A percentile compares a stretch with the other conserved stretches of the same genome.
These are phyloP conservation scores for Drosera capensis DNA, from an alignment of 148 eudicot genomes.

Conservation along the genomic window DNA sequence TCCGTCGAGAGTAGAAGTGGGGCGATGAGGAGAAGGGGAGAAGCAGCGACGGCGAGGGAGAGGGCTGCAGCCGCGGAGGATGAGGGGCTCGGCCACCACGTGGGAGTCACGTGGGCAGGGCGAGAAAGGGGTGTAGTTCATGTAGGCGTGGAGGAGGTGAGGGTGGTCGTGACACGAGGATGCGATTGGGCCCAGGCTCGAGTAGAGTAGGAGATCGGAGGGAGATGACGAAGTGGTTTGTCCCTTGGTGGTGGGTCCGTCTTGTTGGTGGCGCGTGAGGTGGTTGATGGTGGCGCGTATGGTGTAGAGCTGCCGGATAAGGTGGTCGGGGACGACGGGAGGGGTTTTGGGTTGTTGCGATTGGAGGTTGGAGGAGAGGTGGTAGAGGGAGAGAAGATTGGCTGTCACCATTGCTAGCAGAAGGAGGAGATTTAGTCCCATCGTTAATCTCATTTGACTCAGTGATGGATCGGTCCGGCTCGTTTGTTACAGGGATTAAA, in stretches of 20 bases:
- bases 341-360: slow-evolving; percentile 9
- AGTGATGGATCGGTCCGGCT: too few species aligned
- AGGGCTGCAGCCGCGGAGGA: slow-evolving; percentile 82
- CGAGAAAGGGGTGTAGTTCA: slow-evolving; percentile 56
- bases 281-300: slow-evolving; percentile 87
- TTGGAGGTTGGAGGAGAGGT: slow-evolving; percentile 57
- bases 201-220: slow-evolving; percentile 53
- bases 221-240: slow-evolving; percentile 19
- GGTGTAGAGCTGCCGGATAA: slow-evolving; percentile 61
- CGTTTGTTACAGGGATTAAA: too few species aligned
- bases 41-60: slow-evolving; percentile 76
- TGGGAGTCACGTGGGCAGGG: slow-evolving; percentile 33
- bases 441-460: slow-evolving; percentile 68
- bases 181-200: slow-evolving; percentile 49
- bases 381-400: slow-evolving; percentile 78
- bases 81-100: slow-evolving; percentile 46
- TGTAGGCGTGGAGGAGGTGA: slow-evolving; percentile 49
- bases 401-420: slow-evolving; percentile 81
- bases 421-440: slow-evolving; percentile 62
- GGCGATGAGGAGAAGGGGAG: slow-evolving; percentile 16
- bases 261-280: slow-evolving; percentile 64
- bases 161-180: slow-evolving; percentile 53
- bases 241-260: slow-evolving; percentile 5
- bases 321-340: slow-evolving; percentile 49
- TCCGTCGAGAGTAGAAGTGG: slow-evolving; percentile 12